Base-by-base conservation (phyloP, 163 green algal genomes). In the Scenedesmus sp. region DNA sequence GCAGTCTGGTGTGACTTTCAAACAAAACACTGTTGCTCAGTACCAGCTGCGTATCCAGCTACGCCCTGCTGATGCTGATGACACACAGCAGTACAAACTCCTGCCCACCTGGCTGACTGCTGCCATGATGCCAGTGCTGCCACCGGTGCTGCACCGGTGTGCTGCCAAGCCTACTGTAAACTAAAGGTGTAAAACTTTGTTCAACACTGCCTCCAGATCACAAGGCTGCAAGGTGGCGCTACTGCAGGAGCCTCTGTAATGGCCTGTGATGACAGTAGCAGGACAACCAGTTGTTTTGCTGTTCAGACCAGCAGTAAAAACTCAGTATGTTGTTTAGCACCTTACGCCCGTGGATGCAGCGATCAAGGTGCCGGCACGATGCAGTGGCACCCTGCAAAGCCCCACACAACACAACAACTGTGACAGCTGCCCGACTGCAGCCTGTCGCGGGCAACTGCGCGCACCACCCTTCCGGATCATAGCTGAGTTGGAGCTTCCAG, bases 71-170 rank as follows among this genome's bases (percentile, higher is more conserved):
- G 34, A 46, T 46, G 34, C 34, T 13, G 20, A 3, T 10, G 7
- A 2, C 4, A 79, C 16, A 15, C 54, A 26, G 79, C 54, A 60
- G 52, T 84, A 84, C 76, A 3, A 4, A 84, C 10, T 13, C 34
- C 0, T 2, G 57, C 46, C 8, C 34, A 59, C 34, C 76, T 84
- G 76, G 34, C 76, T 84, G 76, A 84, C 76, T 84, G 76, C 76
- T 84, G 76, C 76, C 76, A 84, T 84, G 9, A 34, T 84, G 34
- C 34, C 34, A 56, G 46, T 84, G 46, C 76, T 84, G 34, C 76
- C 70, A 13, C 4, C 1, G 34, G 26, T 59, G 34, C 26, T 59
- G 76, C 76, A 55, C 23, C 23, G 2, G 66, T 8, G 8, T 34
- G 3, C 66, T 79, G 70, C 20, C 23, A 79, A 8, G 70, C 20